phyloP scores from a whole-genome alignment of 257 asterid species.

The Nicotiana tomentosiformis region DNA sequence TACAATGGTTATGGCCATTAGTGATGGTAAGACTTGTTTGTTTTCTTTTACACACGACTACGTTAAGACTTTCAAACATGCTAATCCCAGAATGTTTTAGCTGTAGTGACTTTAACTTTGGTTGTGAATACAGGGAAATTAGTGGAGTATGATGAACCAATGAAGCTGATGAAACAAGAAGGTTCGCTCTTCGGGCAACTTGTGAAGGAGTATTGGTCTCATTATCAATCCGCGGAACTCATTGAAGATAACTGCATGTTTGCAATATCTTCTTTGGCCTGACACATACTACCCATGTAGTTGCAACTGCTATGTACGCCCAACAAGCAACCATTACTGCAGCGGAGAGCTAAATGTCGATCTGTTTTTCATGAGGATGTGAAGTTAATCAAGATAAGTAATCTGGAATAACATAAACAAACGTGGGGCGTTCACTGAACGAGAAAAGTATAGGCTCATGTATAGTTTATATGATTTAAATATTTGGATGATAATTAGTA shows the following conservation, averaged over 20 bases:
- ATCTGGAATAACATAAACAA: neutral
- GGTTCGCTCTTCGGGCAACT: conserved; percentile 72
- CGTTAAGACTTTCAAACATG: no score
- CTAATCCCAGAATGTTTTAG: neutral
- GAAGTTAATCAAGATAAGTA: neutral
- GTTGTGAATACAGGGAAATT: conserved; percentile 45
- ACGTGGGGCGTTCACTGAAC: neutral
- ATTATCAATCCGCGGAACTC: conserved; percentile 38
- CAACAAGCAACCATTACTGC: neutral
- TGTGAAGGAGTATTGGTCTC: conserved; percentile 90
- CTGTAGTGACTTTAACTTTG: neutral
- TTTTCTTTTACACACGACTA: neutral
- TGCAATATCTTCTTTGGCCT: neutral
- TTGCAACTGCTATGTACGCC: neutral
- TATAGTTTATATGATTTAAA: no score
- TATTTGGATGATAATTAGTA: no score
- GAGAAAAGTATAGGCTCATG: neutral
- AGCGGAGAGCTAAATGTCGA: neutral
- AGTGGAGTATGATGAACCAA: conserved; percentile 79
- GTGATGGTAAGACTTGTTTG: conserved; percentile 56
- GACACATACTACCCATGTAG: neutral
- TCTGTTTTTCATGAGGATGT: neutral
- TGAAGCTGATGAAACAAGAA: conserved; percentile 62
- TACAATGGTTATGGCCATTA: conserved; percentile 76
- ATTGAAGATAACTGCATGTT: conserved; percentile 11